Evolutionary conservation across 1,139 yeast genomes (phyloP).

Genomic region (Suhomyces choctaworum): DNA sequence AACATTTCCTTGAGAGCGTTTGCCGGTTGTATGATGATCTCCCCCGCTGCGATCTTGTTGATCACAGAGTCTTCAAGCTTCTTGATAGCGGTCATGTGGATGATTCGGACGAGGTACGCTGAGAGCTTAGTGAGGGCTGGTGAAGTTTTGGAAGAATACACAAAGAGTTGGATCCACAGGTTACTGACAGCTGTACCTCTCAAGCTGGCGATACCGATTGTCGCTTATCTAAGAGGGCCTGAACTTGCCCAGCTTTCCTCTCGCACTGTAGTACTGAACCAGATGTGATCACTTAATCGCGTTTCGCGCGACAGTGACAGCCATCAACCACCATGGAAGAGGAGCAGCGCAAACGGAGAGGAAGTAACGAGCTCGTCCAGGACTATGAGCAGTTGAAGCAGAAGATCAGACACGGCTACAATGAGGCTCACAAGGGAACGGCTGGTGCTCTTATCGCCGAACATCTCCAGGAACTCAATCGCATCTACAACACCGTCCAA

Average conservation of each 20-base stretch:
- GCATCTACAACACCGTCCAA: slow-evolving; percentile 31
- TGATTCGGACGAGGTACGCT: slow-evolving; percentile 3
- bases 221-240: no score
- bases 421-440: slow-evolving; percentile 38
- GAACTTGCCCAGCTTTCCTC: no score
- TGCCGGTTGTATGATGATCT: slow-evolving; percentile 89
- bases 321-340: slow-evolving; percentile 3
- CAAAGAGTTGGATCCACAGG: no score
- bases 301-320: no score
- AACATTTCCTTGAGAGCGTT: slow-evolving; percentile 63
- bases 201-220: no score
- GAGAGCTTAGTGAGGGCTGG: no score
- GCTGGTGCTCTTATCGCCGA: slow-evolving; percentile 31
- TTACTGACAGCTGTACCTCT: no score
- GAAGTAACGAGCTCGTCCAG: slow-evolving; percentile 23
- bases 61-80: slow-evolving; percentile 69
- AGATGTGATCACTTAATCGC: no score
- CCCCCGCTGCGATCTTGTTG: slow-evolving; percentile 95
- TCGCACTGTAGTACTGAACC: no score
- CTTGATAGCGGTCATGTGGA: slow-evolving; percentile 24
- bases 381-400: slow-evolving; percentile 29
- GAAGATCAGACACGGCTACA: slow-evolving; percentile 21
- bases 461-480: slow-evolving; percentile 31
- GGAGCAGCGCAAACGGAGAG: slow-evolving; percentile 11
- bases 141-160: no score